Evolutionary conservation across 139 green algal species (phyloP), one percentile per base, ranked within the genome.

Genomic region (Mesotaenium endlicherianum): DNA sequence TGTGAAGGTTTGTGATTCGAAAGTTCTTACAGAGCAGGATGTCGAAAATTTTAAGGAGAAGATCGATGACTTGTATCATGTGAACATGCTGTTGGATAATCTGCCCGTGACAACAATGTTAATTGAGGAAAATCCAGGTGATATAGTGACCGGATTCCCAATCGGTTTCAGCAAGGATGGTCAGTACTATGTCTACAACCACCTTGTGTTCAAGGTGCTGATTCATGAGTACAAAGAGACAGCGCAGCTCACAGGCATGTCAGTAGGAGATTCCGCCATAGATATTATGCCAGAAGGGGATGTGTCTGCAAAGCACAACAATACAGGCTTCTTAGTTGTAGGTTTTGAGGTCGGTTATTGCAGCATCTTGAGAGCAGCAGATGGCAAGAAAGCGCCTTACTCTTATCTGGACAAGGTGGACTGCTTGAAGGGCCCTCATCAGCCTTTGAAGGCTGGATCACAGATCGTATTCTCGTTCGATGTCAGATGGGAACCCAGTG

Each of bases 11-110:
- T 87, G 81, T 77, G 57, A 85, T n/a, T 30, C 31, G 20, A 20
- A 11, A 30, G 41, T 58, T 39, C 83, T 88, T 5, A 82, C 68
- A 36, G 34, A 86, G 45, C 17, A 57, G 36, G 45, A 88, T 26
- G 83, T 82, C 57, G 39, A 82, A 5, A 34, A 57, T 26, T 87
- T 95, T 1, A 84, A 89, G 75, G 70, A 90, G 17, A 90, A 91
- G 36, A 98, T 98, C 72, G 74, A 92, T 45, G 82, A 95, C 17
- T 76, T 95, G 64, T 98, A 99, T 86, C 86, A 92, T 0, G 89
- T 98, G 31, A 95, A 96, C 84, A 88, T 98, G 79, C 92, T 98
- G 45, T 89, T 98, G 83, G 95, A 98, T 90, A 98, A 98, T 85
- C 89, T 98, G 78, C 95, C 95, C 30, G 93, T 98, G 64, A 98